Percentiles rank a stretch among this genome's conserved stretches.
These are phyloP conservation scores for Datisca glomerata DNA, from an alignment of 306 rosid genomes.

Conservation along the genomic window DNA sequence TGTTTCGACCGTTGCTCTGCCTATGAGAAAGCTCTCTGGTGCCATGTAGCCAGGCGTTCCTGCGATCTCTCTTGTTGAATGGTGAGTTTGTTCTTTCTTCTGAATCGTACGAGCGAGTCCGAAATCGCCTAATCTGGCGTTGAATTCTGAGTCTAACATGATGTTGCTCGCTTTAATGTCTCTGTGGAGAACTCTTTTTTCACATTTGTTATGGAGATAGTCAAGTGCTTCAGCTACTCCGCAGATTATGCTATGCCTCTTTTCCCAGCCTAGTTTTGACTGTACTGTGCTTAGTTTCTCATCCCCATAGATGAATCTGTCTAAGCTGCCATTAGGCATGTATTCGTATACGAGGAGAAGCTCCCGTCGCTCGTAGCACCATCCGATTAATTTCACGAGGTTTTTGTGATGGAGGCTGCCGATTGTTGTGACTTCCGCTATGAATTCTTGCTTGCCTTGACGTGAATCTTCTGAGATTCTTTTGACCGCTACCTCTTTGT, in stretches of 20 bases:
- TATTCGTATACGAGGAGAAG: slow-evolving; percentile 74
- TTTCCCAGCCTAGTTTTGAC: slow-evolving; percentile 33
- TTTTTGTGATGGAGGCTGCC: slow-evolving; percentile 68
- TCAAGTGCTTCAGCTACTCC: slow-evolving; percentile 70
- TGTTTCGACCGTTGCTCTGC: slow-evolving; percentile 61
- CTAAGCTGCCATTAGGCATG: slow-evolving; percentile 74
- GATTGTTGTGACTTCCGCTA: slow-evolving; percentile 73
- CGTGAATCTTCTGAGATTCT: slow-evolving; percentile 46
- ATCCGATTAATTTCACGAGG: slow-evolving; percentile 61
- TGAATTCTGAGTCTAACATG: slow-evolving; percentile 51
- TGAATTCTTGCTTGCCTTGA: slow-evolving; percentile 75
- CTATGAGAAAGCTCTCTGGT: slow-evolving; percentile 51
- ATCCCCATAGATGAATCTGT: slow-evolving; percentile 35
- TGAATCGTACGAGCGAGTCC: slow-evolving; percentile 59
- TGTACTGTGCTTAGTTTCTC: slow-evolving; percentile 6
- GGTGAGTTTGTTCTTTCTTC: slow-evolving; percentile 42
- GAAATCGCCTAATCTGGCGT: slow-evolving; percentile 56
- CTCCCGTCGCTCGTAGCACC: slow-evolving; percentile 69
- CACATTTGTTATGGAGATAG: slow-evolving; percentile 67
- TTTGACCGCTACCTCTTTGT: slow-evolving; percentile 59
- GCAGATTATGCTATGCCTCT: slow-evolving; percentile 27
- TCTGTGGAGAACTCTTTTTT: slow-evolving; percentile 54
- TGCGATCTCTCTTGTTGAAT: slow-evolving; percentile 58
- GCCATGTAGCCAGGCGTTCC: slow-evolving; percentile 90
- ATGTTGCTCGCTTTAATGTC: slow-evolving; percentile 73